phyloP scores from a whole-genome alignment of 1,284 basidiomycete genomes.

The Ceratobasidium theobromae region DNA sequence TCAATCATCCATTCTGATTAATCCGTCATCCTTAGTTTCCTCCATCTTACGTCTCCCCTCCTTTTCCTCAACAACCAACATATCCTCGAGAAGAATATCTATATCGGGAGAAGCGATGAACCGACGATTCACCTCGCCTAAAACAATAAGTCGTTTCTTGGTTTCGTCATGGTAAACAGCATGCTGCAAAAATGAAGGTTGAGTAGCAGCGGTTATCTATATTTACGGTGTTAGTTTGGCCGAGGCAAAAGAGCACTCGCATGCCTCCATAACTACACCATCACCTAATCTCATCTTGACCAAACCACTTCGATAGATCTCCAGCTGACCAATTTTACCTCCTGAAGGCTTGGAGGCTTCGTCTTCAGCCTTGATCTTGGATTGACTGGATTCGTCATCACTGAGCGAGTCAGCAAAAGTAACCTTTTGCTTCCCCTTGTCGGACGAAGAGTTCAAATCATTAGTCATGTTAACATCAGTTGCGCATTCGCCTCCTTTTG shows the following conservation, averaged over 20 bases:
- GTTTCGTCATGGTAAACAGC: constrained; percentile 71
- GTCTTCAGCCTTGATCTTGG: constrained; percentile 28
- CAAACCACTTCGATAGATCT: constrained; percentile 80
- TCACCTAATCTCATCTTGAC: constrained; percentile 83
- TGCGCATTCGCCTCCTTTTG: constrained; percentile 6
- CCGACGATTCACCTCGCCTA: constrained; percentile 84
- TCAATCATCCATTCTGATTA: constrained; percentile 59
- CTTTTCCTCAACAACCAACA: constrained; percentile 57
- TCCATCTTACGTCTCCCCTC: constrained; percentile 46
- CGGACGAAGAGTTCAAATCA: constrained; percentile 41
- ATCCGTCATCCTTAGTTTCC: constrained; percentile 43
- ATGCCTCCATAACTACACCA: constrained; percentile 80
- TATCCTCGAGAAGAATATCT: constrained; percentile 70
- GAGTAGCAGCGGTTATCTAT: constrained; percentile 83
- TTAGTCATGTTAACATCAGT: constrained; percentile 38
- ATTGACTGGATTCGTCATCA: constrained; percentile 42
- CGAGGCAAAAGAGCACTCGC: constrained; percentile 39
- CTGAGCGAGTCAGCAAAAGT: constrained; percentile 37
- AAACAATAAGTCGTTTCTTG: constrained; percentile 62
- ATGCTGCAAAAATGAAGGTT: constrained; percentile 88
- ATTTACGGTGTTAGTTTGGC: not conserved
- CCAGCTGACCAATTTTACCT: constrained; percentile 78
- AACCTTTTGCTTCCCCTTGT: constrained; percentile 39
- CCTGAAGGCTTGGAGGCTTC: constrained; percentile 55
- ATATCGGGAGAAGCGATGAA: constrained; percentile 87